Conservation (phyloP, 2,329 filamentous ascomycete species). For the Leptographium wingfieldii region DNA sequence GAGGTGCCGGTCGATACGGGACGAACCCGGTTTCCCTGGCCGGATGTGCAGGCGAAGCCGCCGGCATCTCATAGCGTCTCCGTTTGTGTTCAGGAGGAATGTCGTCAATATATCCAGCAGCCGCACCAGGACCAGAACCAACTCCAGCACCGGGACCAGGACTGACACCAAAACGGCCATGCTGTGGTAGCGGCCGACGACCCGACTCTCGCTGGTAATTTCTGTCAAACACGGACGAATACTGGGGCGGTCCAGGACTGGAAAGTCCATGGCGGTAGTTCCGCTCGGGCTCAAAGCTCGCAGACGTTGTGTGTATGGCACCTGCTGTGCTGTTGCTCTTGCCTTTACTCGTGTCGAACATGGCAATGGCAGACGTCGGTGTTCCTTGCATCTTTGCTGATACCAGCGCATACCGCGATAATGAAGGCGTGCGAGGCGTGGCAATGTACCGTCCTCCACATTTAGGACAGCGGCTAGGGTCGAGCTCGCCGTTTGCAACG, state of each 20-base stretch:
- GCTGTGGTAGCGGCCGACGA: constrained; percentile 6
- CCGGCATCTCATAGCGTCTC: constrained; percentile 39
- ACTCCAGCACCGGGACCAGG: background rate
- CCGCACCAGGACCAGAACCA: background rate
- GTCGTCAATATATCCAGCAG: constrained; percentile 21
- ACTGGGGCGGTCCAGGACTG: background rate
- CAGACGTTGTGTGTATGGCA: constrained; percentile 15
- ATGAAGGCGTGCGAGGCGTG: constrained; percentile 46
- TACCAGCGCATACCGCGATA: constrained; percentile 18
- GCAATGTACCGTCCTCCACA: constrained; percentile 58
- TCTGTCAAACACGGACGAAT: background rate
- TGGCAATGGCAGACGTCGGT: background rate
- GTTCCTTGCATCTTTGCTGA: background rate
- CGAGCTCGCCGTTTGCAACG: constrained; percentile 14
- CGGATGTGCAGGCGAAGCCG: constrained; percentile 12
- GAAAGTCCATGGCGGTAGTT: constrained; percentile 19
- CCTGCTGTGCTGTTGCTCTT: constrained; percentile 11
- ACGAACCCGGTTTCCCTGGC: background rate
- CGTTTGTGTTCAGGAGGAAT: constrained; percentile 46
- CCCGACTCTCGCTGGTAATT: background rate
- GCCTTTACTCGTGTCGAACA: constrained; percentile 7
- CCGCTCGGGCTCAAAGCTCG: constrained; percentile 14
- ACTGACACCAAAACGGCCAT: background rate
- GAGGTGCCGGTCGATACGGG: background rate
- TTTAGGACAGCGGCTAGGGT: constrained; percentile 51